Evolutionary conservation across 371 early-diverging fungal species (phyloP).

Genomic region (Batkoa obscura): DNA sequence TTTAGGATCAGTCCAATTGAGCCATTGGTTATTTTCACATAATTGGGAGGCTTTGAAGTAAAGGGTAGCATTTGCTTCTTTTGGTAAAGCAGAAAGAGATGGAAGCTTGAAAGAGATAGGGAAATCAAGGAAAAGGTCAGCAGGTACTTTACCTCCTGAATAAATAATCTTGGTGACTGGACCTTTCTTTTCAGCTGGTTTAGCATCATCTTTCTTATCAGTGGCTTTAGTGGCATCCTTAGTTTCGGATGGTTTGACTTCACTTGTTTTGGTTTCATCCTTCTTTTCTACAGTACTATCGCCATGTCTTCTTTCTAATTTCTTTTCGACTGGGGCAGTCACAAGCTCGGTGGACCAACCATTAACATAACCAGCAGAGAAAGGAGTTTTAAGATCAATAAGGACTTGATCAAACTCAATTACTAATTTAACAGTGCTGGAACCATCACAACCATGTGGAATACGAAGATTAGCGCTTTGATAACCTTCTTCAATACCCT

Average conservation of each 20-base stretch:
- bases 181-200: not conserved
- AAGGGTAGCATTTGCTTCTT: slow-evolving; percentile 8
- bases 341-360: slow-evolving; percentile 11
- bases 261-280: not conserved
- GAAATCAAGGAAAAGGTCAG: slow-evolving; percentile 14
- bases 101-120: slow-evolving; percentile 8
- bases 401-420: slow-evolving; percentile 9
- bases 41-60: slow-evolving; percentile 13
- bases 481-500: not conserved
- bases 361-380: slow-evolving; percentile 11
- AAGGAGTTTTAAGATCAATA: slow-evolving; percentile 9
- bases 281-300: no score
- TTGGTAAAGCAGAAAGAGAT: slow-evolving; percentile 5
- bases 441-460: slow-evolving; percentile 16
- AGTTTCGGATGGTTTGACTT: not conserved
- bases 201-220: slow-evolving; percentile 3
- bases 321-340: not conserved
- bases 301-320: no score
- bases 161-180: slow-evolving; percentile 14
- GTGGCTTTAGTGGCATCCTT: not conserved
- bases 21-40: slow-evolving; percentile 9
- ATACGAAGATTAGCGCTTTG: slow-evolving; percentile 4
- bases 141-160: slow-evolving; percentile 9
- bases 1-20: not conserved
- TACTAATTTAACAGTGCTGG: slow-evolving; percentile 11